Base-by-base conservation (phyloP, 305 asterid genomes). In the Fraxinus angustifolia region DNA sequence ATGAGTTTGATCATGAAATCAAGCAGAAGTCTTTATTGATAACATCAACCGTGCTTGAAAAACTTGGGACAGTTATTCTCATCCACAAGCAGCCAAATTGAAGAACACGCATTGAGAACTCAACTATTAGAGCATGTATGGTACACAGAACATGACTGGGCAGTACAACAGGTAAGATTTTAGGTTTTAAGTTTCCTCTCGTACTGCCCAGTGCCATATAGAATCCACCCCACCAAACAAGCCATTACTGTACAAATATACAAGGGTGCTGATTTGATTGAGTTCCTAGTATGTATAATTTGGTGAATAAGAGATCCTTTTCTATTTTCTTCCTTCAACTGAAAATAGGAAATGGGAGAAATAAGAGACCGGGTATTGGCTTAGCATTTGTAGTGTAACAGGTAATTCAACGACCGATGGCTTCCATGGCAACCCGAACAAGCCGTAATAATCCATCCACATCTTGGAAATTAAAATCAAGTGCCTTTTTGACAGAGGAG, bases 381-480 rank as follows among this genome's bases (percentile, higher is more conserved):
- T 82, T 73, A 76, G 78, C 0, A 77, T 73, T 33, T 36, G 72
- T 81, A 79, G 58, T 36, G 23, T 45, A 70, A 81, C 75, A 74
- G 31, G 84, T 65, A 83, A 40, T 83, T 90, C 81, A 93, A 73
- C 87, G 92, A 83, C 81, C 85, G 84, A 93, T 86, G 77, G 88
- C 93, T 74, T 96, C 97, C 93, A 92, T 89, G 73, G 99, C 96
- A 30, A 96, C 81, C 78, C 97, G 93, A 34, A 96, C 96, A 76
- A 93, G 93, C 78, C 88, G 96, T 82, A 96, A 84, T 75, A 96
- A 90, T 79, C 91, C 91, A 77, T 91, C 98, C 56, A 96, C 90
- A 82, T 96, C 98, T 79, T 91, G 97, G 89, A 92, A 96, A 88
- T 90, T 93, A 88, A 87, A 96, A 91, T 96, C 98, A 78, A 96